Conservation (phyloP, 192 early-diverging fungal genomes). For the Thoreauomyces humboldtii region DNA sequence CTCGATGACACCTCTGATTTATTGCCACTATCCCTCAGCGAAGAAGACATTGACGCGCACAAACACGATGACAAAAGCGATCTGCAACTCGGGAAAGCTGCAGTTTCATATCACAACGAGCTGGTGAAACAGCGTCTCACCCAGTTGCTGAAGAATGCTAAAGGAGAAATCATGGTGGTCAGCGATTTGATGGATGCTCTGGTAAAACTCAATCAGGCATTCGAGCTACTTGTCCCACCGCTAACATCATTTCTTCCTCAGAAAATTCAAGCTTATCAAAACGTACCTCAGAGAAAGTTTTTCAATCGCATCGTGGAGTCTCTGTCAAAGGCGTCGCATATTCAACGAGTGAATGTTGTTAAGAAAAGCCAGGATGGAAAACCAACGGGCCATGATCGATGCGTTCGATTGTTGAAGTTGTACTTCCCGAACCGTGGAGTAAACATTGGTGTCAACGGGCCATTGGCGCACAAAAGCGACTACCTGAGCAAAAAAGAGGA, state of each 20-base stretch:
- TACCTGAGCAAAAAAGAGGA: not conserved
- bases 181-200: constrained; percentile 55
- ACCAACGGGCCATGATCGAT: constrained; percentile 31
- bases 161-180: constrained; percentile 50
- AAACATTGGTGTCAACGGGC: not conserved
- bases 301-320: constrained; percentile 56
- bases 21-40: too few relatives aligned
- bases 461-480: not conserved
- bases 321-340: constrained; percentile 45
- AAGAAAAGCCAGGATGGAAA: not conserved
- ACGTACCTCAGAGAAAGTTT: constrained; percentile 44
- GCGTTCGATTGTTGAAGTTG: constrained; percentile 48
- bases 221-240: too few relatives aligned
- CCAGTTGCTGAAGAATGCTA: constrained; percentile 47
- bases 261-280: constrained; percentile 2
- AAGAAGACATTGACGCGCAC: too few relatives aligned
- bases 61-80: not conserved
- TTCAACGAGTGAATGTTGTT: constrained; percentile 46
- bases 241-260: too few relatives aligned
- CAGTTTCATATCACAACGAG: constrained; percentile 52
- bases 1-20: too few relatives aligned
- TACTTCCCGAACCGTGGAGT: constrained; percentile 18
- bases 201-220: constrained; percentile 38
- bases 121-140: constrained; percentile 57
- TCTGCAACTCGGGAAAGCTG: not conserved